Base-by-base conservation (phyloP, 768 basidiomycete genomes). In the Goffeauzyma gilvescens region DNA sequence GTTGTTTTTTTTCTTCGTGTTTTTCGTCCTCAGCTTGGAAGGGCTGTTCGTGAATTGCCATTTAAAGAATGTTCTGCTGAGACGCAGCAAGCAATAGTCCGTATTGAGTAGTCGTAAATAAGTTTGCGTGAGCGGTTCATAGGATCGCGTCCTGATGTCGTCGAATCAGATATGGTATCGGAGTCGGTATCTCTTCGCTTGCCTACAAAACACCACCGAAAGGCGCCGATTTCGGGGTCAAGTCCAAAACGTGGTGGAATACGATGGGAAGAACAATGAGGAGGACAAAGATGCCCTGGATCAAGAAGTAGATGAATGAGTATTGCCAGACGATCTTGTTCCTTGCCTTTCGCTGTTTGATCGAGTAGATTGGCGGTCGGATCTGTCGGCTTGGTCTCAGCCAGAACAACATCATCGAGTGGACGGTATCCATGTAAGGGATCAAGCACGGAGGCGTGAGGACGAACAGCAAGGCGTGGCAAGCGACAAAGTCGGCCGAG, bases 381-480 rank as follows among this genome's bases (percentile, higher is more conserved):
- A 63, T 63, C 47, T 63, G 61, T 46, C 58, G 59, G 45, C 51
- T 54, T n/a, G 61, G 86, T 18, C 82, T 76, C 36, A 96, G 69
- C 90, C 93, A 96, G 72, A 95, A 90, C 32, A 93, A 72, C 57
- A 86, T 69, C 38, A 77, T 90, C 14, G 87, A 81, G 61, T 98
- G 93, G 52, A 89, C 62, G 31, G 78, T 76, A 62, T 95, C 87
- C 55, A 86, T 73, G 68, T 83, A 95, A 1, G 93, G 93, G 44
- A 96, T 70, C 53, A 90, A 60, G 52, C 82, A 75, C 6, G 87
- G 84, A 5, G 81, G 79, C 4, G 84, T 82, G 55, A 96, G 65
- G 71, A 95, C 74, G 70, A 95, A 83, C 48, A 95, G 69, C 32
- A 96, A 70, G 53, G 53, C 46, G 48, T 60, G 58, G 50, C 57